A percentile compares a stretch with the other conserved stretches of the same genome.
phyloP scores from a whole-genome alignment of 2,329 filamentous ascomycete species.

The Leptographium lundbergii region DNA sequence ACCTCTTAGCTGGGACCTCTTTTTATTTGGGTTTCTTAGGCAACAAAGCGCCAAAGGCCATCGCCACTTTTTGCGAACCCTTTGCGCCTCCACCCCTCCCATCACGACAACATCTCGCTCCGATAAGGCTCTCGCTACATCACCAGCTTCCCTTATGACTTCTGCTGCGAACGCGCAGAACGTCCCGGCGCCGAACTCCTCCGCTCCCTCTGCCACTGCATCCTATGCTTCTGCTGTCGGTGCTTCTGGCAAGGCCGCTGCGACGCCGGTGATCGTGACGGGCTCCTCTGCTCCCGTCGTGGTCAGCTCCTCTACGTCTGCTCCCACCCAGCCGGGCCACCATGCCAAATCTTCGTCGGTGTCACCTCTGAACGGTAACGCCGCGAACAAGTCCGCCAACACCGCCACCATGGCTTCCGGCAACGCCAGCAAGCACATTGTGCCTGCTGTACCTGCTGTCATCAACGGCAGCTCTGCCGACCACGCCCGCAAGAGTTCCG shows the following conservation, averaged over 20 bases:
- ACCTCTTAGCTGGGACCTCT: neutral
- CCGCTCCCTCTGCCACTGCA: constrained; percentile 39
- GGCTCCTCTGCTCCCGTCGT: constrained; percentile 43
- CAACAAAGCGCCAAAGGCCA: neutral
- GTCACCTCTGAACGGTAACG: constrained; percentile 75
- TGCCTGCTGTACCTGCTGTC: constrained; percentile 48
- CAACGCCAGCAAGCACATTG: constrained; percentile 25
- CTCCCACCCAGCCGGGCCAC: constrained; percentile 36
- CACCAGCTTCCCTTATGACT: constrained; percentile 38
- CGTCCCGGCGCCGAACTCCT: constrained; percentile 43
- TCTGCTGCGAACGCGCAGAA: constrained; percentile 44
- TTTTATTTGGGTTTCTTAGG: neutral
- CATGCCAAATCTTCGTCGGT: constrained; percentile 53
- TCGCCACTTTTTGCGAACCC: neutral
- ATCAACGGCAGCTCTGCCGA: constrained; percentile 59
- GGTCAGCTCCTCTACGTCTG: constrained; percentile 38
- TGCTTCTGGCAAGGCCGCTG: constrained; percentile 48
- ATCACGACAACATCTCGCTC: no score
- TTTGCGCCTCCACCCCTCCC: neutral
- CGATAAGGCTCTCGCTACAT: neutral
- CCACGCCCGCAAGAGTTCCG: constrained; percentile 76
- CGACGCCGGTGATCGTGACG: constrained; percentile 48
- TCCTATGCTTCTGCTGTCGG: constrained; percentile 57
- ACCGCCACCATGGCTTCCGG: constrained; percentile 8
- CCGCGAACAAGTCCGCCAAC: constrained; percentile 2